phyloP scores from a whole-genome alignment of 2,329 filamentous ascomycete species.

The Monilinia vaccinii-corymbosi region DNA sequence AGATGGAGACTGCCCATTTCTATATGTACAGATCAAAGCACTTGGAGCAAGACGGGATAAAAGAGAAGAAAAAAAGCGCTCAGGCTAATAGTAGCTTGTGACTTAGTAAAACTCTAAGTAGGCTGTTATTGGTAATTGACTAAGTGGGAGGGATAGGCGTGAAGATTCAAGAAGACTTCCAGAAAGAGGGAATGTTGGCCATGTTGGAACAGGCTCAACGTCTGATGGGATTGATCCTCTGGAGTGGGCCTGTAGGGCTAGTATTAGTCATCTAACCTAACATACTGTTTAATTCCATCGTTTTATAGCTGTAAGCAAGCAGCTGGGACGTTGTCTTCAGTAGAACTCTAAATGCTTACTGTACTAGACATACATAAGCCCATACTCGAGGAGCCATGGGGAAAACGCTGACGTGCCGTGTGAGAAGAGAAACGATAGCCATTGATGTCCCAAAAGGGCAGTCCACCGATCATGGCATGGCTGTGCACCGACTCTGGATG shows the following conservation, averaged over 20 bases:
- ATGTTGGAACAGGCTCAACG: not conserved
- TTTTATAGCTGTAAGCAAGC: conserved; percentile 9
- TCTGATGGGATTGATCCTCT: not conserved
- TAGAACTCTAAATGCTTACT: conserved; percentile 5
- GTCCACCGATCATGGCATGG: not conserved
- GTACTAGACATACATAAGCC: not conserved
- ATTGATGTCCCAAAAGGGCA: conserved; percentile 6
- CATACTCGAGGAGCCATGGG: not conserved
- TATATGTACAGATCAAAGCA: not conserved
- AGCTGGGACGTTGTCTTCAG: not conserved
- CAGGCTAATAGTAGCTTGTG: conserved; percentile 8
- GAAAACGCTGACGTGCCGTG: conserved; percentile 5
- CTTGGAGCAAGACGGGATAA: not conserved
- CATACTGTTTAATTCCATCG: conserved; percentile 1
- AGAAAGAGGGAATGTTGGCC: not conserved
- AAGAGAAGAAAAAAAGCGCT: not conserved
- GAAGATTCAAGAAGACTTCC: not conserved
- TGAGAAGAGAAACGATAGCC: not conserved
- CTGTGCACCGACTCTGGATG: conserved; percentile 6
- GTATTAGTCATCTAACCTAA: conserved; percentile 5
- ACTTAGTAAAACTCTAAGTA: not conserved
- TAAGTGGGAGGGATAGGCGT: not conserved
- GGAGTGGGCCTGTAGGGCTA: not conserved
- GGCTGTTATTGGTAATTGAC: not conserved
- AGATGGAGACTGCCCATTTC: not conserved